These are phyloP conservation scores for Euphorbia celastroides DNA, from an alignment of 441 rosid genomes.

Conservation along the genomic window DNA sequence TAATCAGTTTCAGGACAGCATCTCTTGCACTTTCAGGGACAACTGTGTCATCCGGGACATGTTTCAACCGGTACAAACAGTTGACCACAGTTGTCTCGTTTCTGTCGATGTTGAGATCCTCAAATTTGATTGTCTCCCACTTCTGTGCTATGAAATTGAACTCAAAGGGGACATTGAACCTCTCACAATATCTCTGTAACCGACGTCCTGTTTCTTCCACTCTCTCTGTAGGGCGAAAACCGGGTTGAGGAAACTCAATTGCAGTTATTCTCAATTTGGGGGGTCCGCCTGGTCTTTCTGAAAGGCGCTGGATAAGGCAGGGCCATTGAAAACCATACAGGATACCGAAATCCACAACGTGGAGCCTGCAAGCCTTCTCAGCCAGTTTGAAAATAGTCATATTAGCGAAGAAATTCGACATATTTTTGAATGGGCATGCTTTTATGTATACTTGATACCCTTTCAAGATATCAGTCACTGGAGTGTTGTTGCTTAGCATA, in stretches of 20 bases:
- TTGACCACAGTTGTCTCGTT: slow-evolving; percentile 66
- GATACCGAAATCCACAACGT: slow-evolving; percentile 74
- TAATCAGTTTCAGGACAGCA: slow-evolving; percentile 50
- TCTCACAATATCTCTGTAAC: slow-evolving; percentile 47
- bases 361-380: slow-evolving; percentile 33
- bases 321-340: slow-evolving; percentile 68
- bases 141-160: slow-evolving; percentile 49
- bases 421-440: slow-evolving; percentile 36
- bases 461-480: slow-evolving; percentile 63
- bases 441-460: slow-evolving; percentile 47
- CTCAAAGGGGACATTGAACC: slow-evolving; percentile 50
- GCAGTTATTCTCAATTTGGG: slow-evolving; percentile 57
- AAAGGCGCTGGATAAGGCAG: slow-evolving; percentile 40
- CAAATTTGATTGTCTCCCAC: slow-evolving; percentile 54
- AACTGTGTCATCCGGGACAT: slow-evolving; percentile 78
- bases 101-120: slow-evolving; percentile 59
- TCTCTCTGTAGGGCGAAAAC: slow-evolving; percentile 60
- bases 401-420: slow-evolving; percentile 36
- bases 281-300: slow-evolving; percentile 44
- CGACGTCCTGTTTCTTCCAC: slow-evolving; percentile 58
- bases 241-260: slow-evolving; percentile 52
- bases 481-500: slow-evolving; percentile 38
- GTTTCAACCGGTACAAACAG: slow-evolving; percentile 48
- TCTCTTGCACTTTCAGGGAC: slow-evolving; percentile 60
- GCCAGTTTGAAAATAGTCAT: slow-evolving; percentile 29